Base-by-base conservation (phyloP, 2,329 filamentous ascomycete genomes). In the Aphanoascus verrucosus region DNA sequence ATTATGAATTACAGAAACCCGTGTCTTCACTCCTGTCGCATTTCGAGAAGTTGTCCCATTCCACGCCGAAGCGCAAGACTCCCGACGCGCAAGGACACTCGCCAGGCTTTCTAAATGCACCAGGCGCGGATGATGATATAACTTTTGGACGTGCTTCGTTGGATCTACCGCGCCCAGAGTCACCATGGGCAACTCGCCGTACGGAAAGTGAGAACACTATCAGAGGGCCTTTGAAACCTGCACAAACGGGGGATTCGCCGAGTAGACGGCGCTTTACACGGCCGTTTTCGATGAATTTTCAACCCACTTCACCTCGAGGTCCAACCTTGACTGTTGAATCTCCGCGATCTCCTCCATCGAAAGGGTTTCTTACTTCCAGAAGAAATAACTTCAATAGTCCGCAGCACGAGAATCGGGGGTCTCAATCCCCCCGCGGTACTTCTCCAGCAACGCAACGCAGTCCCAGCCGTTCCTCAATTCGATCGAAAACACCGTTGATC, bases 231-330 rank as follows among this genome's bases (percentile, higher is more conserved):
- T 42, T 53, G 31, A 42, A 49, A 23, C 56, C 54, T 5, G 50
- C 63, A 11, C 63, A 65, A 20, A 59, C 62, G 42, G 57, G 61
- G 28, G 66, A 62, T 17, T 71, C 69, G 79, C 81, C 57, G 80
- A 69, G 63, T 78, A 82, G 55, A 80, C 74, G 68, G 78, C 83
- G 63, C 82, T 79, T 63, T 83, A 80, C 64, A 51, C 64, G 72
- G 41, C 72, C 71, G n/a, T 64, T 72, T 57, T 74, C 71, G 14
- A 69, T 74, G 70, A 66, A 63, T 54, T 56, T 73, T 32, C 66
- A 67, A 34, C 67, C 70, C 3, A 67, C 70, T 12, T 66, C 72
- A 23, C 69, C 72, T 54, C 61, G 71, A 11, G 64, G 69, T 9
- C 71, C 72, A 9, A 68, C 66, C 1, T 62, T 74, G 49, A 69